Evolutionary conservation across 2,329 filamentous ascomycete species (phyloP), one percentile per base, ranked within the genome.

Genomic region (Alternaria solani): DNA sequence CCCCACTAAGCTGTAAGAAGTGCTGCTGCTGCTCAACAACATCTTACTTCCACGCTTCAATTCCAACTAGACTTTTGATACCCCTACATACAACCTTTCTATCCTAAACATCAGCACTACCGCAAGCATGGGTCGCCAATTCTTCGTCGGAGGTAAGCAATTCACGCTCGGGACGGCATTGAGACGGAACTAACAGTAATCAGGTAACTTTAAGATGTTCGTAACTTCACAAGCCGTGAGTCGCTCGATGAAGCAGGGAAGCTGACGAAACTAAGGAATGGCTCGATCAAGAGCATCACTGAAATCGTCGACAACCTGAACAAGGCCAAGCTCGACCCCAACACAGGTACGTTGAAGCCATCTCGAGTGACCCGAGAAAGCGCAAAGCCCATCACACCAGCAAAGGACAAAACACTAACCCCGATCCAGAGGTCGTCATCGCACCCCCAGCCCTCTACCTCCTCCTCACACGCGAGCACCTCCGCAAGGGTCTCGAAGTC

Each of bases 161-260:
- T 20, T 5, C 36, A 38, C 16, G 7, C 3, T n/a, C 6, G 1
- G 7, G 4, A 16, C 16, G 14, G 16, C 16, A 38, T 38, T 16
- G 36, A n/a, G 36, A 38, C 16, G 7, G 4, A 30, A 30, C 28
- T 30, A 11, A 30, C 28, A 8, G 28, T 8, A 11, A 30, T 30
- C 28, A 39, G 38, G 38, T 80, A 99, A 99, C 90, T 98, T 98
- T 86, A 98, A 99, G 88, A 98, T 98, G 94, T 96, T 84, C 23
- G 74, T 70, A 39, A 61, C 58, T 23, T 68, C 59, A 41, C 66
- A 64, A 63, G 66, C 67, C 59, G 64, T 73, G 64, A 73, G 71
- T 67, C 25, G 52, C 39, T 51, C 47, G 44, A 47, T 34, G 48
- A 30, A 20, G 25, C 41, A 38, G 43, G 36, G 43, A 48, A 38